These are phyloP conservation scores for Cyclotella distinguenda DNA, from an alignment of 108 stramenopile genomes.

Conservation along the genomic window DNA sequence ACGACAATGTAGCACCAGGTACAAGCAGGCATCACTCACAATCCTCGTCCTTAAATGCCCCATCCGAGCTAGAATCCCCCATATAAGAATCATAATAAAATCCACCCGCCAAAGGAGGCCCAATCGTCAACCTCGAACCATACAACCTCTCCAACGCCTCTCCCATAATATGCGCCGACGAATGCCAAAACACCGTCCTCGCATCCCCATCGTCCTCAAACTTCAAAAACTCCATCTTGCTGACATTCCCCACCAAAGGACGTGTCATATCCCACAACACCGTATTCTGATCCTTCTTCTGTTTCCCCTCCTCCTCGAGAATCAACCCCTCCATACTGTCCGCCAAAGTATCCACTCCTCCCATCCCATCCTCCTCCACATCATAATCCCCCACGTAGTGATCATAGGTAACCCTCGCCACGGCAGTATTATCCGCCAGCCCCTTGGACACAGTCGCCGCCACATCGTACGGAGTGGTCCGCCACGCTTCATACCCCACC, in stretches of 20 bases:
- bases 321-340: constrained; percentile 74
- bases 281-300: constrained; percentile 50
- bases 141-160: constrained; percentile 95
- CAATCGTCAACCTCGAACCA: constrained; percentile 93
- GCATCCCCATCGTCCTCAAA: constrained; percentile 90
- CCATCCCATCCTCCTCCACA: constrained; percentile 81
- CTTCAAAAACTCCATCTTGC: constrained; percentile 88
- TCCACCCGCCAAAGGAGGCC: constrained; percentile 93
- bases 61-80: constrained; percentile 62
- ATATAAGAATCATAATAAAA: constrained; percentile 99
- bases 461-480: constrained; percentile 93
- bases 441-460: constrained; percentile 88
- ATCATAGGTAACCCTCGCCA: constrained; percentile 89
- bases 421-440: constrained; percentile 78
- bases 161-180: constrained; percentile 96
- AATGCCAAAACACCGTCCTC: constrained; percentile 98
- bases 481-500: constrained; percentile 46
- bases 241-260: constrained; percentile 87
- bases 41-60: constrained; percentile 88
- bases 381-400: constrained; percentile 76
- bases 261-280: constrained; percentile 96
- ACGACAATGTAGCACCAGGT: constrained; percentile 4
- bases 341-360: constrained; percentile 62
- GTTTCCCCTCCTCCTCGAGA: constrained; percentile 54
- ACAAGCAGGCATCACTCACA: constrained; percentile 54